Base-by-base conservation (phyloP, 2,329 filamentous ascomycete species). In the Colletotrichum phormii region DNA sequence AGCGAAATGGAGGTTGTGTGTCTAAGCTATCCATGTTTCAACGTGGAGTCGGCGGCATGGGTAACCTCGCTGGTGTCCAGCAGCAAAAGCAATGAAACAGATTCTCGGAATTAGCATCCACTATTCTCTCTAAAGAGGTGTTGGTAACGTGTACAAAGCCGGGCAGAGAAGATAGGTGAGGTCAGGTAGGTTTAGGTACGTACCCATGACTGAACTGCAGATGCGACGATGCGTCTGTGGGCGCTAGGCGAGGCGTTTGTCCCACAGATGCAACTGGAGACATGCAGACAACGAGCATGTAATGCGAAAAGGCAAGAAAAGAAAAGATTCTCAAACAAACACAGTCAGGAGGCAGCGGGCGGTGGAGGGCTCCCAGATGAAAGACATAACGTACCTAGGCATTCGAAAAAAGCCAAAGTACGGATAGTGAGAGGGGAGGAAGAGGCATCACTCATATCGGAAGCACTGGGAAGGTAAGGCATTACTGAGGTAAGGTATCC, bases 41-140 rank as follows among this genome's bases (percentile, higher is more conserved):
- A 65, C 70, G 70, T 72, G 70, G 70, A 72, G 70, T 70, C 31
- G 54, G 9, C n/a, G 49, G 55, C 60, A 64, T 70, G 60, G 55
- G 53, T 59, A 64, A 49, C 60, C 66, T 51, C 61, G 54, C 54
- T 70, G 61, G 35, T 64, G 49, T 59, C 70, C 66, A 22, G 35
- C 42, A 51, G 26, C 54, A 72, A 72, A 72, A 72, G 66, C 66
- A 72, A 72, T 55, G 18, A 64, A 64, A 46, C 58, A 64, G 29
- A 70, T 60, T 59, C 13, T 18, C 59, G 63, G 37, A 42, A 58
- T 59, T 49, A 49, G 58, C 22, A 49, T 59, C 64, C 53, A 53
- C 51, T 31, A 24, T 35, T 13, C 15, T 29, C 24, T 37, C 8
- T 9, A 37, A 37, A 37, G 35, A 42, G 29, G 31, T 53, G 33